Percentiles rank a stretch among this genome's conserved stretches.
These are phyloP conservation scores for Eimeria nieschulzi DNA, from an alignment of 169 alveolate genomes.

Conservation along the genomic window DNA sequence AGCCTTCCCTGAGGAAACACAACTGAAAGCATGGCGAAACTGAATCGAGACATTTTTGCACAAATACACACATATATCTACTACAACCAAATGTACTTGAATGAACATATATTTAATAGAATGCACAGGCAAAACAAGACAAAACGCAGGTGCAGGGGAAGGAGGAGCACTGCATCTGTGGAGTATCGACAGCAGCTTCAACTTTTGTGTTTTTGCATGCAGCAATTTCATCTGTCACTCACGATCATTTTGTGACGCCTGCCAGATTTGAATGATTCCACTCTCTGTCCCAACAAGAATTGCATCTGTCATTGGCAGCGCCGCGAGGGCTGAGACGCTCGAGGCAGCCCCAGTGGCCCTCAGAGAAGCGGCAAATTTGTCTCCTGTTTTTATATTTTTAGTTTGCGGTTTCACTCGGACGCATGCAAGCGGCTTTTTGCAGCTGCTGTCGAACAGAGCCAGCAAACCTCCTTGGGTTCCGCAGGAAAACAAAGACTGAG, in stretches of 20 bases:
- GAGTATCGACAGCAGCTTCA: background rate
- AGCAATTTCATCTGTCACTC: background rate
- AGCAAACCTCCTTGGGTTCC: slow-evolving; percentile 57
- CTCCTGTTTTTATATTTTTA: background rate
- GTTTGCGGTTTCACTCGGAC: background rate
- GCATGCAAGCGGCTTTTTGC: slow-evolving; percentile 37
- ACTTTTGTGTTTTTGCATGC: too few relatives aligned
- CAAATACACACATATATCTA: background rate
- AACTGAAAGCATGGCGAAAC: background rate
- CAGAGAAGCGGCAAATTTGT: background rate
- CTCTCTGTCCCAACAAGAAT: slow-evolving; percentile 49
- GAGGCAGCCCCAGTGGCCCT: slow-evolving; percentile 22
- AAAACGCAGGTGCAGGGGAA: background rate
- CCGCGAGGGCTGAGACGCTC: slow-evolving; percentile 51
- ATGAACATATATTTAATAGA: background rate
- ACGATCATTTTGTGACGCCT: slow-evolving; percentile 1
- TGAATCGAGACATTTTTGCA: background rate
- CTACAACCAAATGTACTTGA: background rate
- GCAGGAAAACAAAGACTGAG: slow-evolving; percentile 61
- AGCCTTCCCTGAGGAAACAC: slow-evolving; percentile 22
- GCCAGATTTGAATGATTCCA: slow-evolving; percentile 54
- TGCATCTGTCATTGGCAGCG: slow-evolving; percentile 55
- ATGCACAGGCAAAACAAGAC: background rate
- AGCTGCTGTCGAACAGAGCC: slow-evolving; percentile 20
- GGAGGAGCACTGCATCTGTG: background rate